phyloP scores from a whole-genome alignment of 768 basidiomycete genomes.

The Mycena galopus region DNA sequence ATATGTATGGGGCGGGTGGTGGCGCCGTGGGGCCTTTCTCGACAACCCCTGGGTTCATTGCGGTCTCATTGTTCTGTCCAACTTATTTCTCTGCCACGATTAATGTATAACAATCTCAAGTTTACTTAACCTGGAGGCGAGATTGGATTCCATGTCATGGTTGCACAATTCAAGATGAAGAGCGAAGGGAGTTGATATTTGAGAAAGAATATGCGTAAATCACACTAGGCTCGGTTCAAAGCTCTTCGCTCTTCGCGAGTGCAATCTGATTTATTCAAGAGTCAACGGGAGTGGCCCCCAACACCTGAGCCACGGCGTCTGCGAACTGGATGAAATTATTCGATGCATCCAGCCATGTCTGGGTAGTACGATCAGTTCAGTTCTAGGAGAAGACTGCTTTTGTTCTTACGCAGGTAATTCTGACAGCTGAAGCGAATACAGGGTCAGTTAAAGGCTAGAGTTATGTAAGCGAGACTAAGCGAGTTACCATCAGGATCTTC shows the following conservation, averaged over 20 bases:
- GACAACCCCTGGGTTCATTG: too few species aligned
- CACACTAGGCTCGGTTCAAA: slow-evolving; percentile 6
- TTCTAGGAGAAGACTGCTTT: slow-evolving; percentile 1
- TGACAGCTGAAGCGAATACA: slow-evolving; percentile 8
- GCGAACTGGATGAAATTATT: slow-evolving; percentile 4
- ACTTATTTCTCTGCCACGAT: too few species aligned
- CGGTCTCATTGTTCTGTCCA: too few species aligned
- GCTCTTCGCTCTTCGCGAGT: slow-evolving; percentile 12
- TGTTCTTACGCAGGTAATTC: slow-evolving; percentile 18
- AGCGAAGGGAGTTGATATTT: too few species aligned
- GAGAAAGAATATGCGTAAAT: too few species aligned
- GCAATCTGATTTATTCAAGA: background rate
- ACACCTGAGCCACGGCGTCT: background rate
- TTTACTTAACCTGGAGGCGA: too few species aligned
- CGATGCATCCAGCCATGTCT: slow-evolving; percentile 15
- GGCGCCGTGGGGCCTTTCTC: too few species aligned
- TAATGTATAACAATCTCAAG: too few species aligned
- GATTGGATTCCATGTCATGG: too few species aligned
- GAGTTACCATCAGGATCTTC: slow-evolving; percentile 8
- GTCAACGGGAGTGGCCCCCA: slow-evolving; percentile 18
- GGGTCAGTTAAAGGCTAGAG: slow-evolving; percentile 17
- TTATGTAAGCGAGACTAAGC: background rate
- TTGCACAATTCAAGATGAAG: too few species aligned
- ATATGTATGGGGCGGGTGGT: too few species aligned
- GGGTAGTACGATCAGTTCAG: slow-evolving; percentile 13